phyloP scores from a whole-genome alignment of 768 basidiomycete species.

The Boletus sensibilis region DNA sequence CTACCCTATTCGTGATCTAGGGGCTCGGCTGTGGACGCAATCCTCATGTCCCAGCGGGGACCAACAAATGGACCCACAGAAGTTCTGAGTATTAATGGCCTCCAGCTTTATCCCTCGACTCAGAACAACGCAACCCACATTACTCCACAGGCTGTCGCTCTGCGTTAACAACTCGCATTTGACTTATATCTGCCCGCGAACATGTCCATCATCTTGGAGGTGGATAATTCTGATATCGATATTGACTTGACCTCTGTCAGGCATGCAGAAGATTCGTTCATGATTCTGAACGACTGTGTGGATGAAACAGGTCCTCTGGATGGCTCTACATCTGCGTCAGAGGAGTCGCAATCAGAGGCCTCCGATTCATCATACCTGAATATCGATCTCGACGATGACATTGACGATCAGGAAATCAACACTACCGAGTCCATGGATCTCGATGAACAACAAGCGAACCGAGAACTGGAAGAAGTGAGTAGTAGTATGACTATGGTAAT shows the following conservation, averaged over 20 bases:
- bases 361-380: slow-evolving; percentile 23
- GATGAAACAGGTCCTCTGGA: slow-evolving; percentile 5
- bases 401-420: slow-evolving; percentile 16
- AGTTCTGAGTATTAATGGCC: slow-evolving; percentile 5
- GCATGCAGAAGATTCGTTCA: slow-evolving; percentile 11
- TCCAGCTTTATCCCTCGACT: not conserved
- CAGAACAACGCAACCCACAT: slow-evolving; percentile 1
- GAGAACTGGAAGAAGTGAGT: slow-evolving; percentile 18
- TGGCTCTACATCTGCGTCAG: not conserved
- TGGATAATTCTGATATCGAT: slow-evolving; percentile 9
- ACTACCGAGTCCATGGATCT: slow-evolving; percentile 14
- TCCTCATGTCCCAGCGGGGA: slow-evolving; percentile 7
- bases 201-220: slow-evolving; percentile 21
- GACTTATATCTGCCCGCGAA: not conserved
- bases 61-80: slow-evolving; percentile 19
- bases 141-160: not conserved
- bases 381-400: slow-evolving; percentile 13
- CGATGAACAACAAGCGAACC: slow-evolving; percentile 7
- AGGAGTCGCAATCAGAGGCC: slow-evolving; percentile 16
- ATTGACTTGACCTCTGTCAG: slow-evolving; percentile 1
- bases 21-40: not conserved
- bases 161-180: not conserved
- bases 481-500: not conserved
- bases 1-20: not conserved
- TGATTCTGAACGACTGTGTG: not conserved